These are phyloP conservation scores for Ligustrum vulgare DNA, from an alignment of 257 asterid genomes.

Conservation along the genomic window DNA sequence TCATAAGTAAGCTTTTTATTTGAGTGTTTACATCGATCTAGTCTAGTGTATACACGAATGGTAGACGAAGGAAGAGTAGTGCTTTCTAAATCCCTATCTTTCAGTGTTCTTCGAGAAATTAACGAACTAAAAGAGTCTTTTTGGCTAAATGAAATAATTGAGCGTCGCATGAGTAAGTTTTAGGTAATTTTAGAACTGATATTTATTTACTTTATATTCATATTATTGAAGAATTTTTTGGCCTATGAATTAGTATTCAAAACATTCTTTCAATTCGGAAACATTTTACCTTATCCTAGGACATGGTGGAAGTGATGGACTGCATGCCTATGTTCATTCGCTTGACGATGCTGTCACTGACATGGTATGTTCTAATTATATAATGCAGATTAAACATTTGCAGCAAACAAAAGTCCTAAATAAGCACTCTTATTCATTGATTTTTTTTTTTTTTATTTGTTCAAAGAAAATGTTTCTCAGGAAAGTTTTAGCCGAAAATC, in stretches of 20 bases:
- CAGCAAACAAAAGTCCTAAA: neutral
- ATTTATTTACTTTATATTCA: too few species aligned
- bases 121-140: neutral
- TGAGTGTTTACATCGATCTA: slow-evolving; percentile 48
- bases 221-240: too few species aligned
- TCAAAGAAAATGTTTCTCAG: slow-evolving; percentile 57
- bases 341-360: slow-evolving; percentile 78
- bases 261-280: too few species aligned
- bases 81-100: neutral
- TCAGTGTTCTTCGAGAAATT: neutral
- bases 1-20: slow-evolving; percentile 71
- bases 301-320: slow-evolving; percentile 96
- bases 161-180: too few species aligned
- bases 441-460: neutral
- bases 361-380: slow-evolving; percentile 40
- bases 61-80: slow-evolving; percentile 27
- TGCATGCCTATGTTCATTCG: slow-evolving; percentile 87
- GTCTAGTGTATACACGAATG: slow-evolving; percentile 30
- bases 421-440: slow-evolving; percentile 3
- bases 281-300: slow-evolving; percentile 39
- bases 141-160: too few species aligned
- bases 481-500: slow-evolving; percentile 65
- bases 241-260: too few species aligned
- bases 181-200: too few species aligned
- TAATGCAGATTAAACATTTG: neutral